Base-by-base conservation (phyloP, 441 rosid genomes). In the Adansonia grandidieri region DNA sequence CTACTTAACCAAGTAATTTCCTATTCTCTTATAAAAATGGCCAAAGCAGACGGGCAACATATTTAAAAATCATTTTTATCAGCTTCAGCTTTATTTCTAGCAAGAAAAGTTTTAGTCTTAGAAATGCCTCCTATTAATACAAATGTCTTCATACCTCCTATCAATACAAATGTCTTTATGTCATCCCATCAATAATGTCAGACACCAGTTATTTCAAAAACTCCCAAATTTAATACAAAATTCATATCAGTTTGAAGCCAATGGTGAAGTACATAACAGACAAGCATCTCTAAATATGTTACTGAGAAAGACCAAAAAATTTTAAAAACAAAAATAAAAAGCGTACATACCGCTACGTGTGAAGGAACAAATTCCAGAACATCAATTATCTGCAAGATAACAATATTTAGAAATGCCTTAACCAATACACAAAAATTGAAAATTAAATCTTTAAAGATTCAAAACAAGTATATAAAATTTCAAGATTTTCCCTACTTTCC, bases 341-440 rank as follows among this genome's bases (percentile, higher is more conserved):
- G 62, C 75, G 77, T 68, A 78, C 81, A 84, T 91, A 96, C 99
- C 91, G 92, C 99, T 69, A 90, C 95, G 86, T 93, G 98, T 44
- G 99, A 88, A 82, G 98, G 98, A 60, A 88, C 76, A 73, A 93
- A 89, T 80, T 92, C 93, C 88, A 96, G 83, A 85, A 92, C 99
- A 86, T 96, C 97, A 81, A 96, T 83, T 61, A 94, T 87, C 99
- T 96, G 98, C 87, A 85, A 79, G 76, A 82, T 60, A 85, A 47
- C 83, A 28, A 76, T 1, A 70, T 80, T 9, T 6, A 74, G 53
- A 66, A 64, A 57, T 61, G 60, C 66, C 76, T 83, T 75, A 80
- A 64, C 62, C 5, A n/a, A 5, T 67, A 53, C 2, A 9, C 9
- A 70, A 3, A 50, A 47, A 8, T 15, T 48, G 74, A 28, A 51